A percentile compares a stretch with the other conserved stretches of the same genome.
Evolutionary conservation across 106 monocot species (phyloP).

Genomic region (Xerophyta viscosa): DNA sequence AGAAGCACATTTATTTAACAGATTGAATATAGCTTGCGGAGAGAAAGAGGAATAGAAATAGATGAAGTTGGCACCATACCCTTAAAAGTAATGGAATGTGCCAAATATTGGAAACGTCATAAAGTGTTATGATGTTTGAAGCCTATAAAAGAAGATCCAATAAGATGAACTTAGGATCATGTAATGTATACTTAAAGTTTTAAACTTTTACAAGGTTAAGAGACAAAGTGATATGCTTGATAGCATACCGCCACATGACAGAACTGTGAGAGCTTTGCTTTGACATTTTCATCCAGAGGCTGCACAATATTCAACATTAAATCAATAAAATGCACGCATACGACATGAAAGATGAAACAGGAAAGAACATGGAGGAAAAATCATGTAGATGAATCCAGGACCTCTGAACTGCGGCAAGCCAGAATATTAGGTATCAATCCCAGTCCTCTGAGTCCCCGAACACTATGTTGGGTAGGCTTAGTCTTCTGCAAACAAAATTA

Average conservation of each 20-base stretch:
- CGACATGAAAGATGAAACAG: neutral
- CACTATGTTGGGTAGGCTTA: conserved; percentile 77
- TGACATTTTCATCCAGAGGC: conserved; percentile 54
- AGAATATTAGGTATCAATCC: conserved; percentile 70
- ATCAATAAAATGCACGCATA: neutral
- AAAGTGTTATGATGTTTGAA: conserved; percentile 47
- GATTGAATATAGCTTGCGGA: neutral
- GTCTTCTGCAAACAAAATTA: conserved; percentile 42
- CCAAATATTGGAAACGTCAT: conserved; percentile 86
- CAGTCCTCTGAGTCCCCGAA: conserved; percentile 43
- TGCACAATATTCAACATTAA: too few species aligned
- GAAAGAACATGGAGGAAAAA: neutral
- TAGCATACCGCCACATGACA: conserved; percentile 67
- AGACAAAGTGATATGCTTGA: conserved; percentile 1
- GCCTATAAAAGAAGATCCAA: conserved; percentile 23
- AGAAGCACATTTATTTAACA: conserved; percentile 1
- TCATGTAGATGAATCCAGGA: conserved; percentile 6
- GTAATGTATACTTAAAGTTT: too few species aligned
- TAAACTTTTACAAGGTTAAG: neutral
- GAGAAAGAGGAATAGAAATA: neutral
- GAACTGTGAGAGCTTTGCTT: conserved; percentile 65
- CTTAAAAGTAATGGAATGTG: conserved; percentile 56
- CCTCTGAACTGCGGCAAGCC: conserved; percentile 68
- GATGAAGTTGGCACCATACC: conserved; percentile 9
- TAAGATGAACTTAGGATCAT: neutral